Base-by-base conservation (phyloP, 116 monocot genomes). In the Dioscorea cayenensis region DNA sequence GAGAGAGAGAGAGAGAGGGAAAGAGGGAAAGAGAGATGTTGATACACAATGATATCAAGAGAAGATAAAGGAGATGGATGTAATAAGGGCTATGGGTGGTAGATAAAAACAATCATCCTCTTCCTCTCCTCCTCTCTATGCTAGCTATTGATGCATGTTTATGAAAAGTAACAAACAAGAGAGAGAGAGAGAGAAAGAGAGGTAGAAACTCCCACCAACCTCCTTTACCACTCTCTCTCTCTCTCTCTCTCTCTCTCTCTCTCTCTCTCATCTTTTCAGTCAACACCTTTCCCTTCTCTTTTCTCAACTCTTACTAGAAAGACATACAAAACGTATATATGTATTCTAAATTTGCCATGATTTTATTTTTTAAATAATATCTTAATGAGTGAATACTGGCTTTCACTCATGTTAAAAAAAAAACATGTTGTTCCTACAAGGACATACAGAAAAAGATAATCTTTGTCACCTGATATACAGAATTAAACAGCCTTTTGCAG, bases 211-310 rank as follows among this genome's bases (percentile, higher is more conserved):
- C 25, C 25, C 48, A 69, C 20, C 6, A 69, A 69, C 3, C 50
- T 49, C 49, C 27, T 71, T 28, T 43, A 17, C 27, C 22, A 20
- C 5, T 29, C 51, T 52, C 70, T 29, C 52, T 48, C 49, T 49
- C 43, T 48, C 67, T 66, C 66, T 29, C 51, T 52, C 69, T 52
- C 51, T 48, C 48, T 48, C 43, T 48, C 67, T 38, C 38, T 43
- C 66, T 38, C 66, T 66, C 66, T 66, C 66, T 66, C 25, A 25
- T 35, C 19, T 37, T 67, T 37, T 67, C 55, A 55, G 55, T 55
- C 16, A 16, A 55, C 48, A 21, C 48, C 20, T 55, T 71, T 32
- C 36, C 60, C 35, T 14, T 32, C 71, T 60, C 51, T 60, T 32
- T 14, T 60, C 71, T 58, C 52, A 32, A 55, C 17, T 43, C 25